Base-by-base conservation (phyloP, 345 rosid species). In the Hypericum androsaemum region DNA sequence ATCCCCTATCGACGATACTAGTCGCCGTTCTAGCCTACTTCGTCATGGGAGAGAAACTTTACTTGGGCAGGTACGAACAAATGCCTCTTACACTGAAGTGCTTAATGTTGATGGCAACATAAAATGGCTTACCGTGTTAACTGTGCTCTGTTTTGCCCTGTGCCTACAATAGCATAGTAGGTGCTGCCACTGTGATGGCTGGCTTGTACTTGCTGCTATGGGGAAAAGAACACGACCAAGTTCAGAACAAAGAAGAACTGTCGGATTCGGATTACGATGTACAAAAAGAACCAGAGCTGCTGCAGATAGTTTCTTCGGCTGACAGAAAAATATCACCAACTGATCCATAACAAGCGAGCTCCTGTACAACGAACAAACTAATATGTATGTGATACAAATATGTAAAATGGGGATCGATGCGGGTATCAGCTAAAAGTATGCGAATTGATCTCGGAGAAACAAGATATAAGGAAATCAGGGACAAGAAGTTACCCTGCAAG, bases 171-270 rank as follows among this genome's bases (percentile, higher is more conserved):
- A 80, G 94, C 74, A 57, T 77, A 50, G 0, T 81, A 17, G 88
- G 94, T 14, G 83, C 73, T 43, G 55, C 55, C 32, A 46, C 71
- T 53, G 83, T 75, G 36, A 75, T 81, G 10, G 5, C 60, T 40
- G 94, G 86, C 41, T 50, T 84, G 32, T 84, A 84, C 64, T 39
- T 81, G 62, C 73, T 84, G 58, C 54, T 79, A 10, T 81, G 88
- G 88, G 94, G 88, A n/a, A 84, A 81, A 71, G 86, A 77, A 42
- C 72, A 49, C 7, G 81, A 73, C 15, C 47, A 56, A 38, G 51
- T 9, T 62, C 51, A 43, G 16, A 9, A 41, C 7, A 52, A 63
- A 53, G 48, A 51, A 37, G 69, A 58, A 54, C 59, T 65, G 37
- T 43, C 59, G 37, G 13, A 7, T 37, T 49, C 52, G 0, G 37